Evolutionary conservation across 305 asterid genomes (phyloP), one percentile per base, ranked within the genome.

Genomic region (Fraxinus sp.): DNA sequence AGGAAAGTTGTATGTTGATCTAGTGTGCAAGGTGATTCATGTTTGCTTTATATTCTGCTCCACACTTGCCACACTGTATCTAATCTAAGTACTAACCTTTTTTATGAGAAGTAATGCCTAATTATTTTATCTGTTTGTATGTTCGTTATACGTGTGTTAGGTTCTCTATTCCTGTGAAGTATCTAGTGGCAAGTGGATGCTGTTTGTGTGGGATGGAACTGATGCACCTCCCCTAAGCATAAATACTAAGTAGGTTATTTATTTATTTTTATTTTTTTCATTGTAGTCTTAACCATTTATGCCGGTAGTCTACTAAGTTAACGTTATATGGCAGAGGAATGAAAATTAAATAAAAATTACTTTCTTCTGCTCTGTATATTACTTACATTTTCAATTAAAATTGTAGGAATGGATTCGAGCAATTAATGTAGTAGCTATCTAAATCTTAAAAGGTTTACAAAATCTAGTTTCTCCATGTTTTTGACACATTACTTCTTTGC

Each of bases 121-220:
- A 68, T 13, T 11, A 13, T 68, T 28, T 2, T 28, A 62, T 68
- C 9, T 68, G 30, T 18, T 10, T 1, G 18, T 10, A 16, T 37
- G 32, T 79, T 74, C 13, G 26, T 36, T 59, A 52, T 20, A 49
- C 24, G 3, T 49, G 24, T 62, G 70, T 59, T 81, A 81, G 87
- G 80, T 84, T 77, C 66, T 81, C 62, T 79, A 84, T 77, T 46
- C 72, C 10, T 72, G 77, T 77, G 82, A 82, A 77, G 80, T 80
- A 80, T 78, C 84, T 24, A 20, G 39, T 18, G 86, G 79, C 78
- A 80, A 39, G 46, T 82, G 84, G 88, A 80, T 83, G 84, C 75
- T 86, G 20, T 83, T 79, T 77, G 84, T 82, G 64, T 83, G 88
- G 88, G 88, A 86, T 72, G 88, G 88, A 74, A 86, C 86, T 76